phyloP scores from a whole-genome alignment of 2,329 filamentous ascomycete species.

The Cordyceps tenuipes region DNA sequence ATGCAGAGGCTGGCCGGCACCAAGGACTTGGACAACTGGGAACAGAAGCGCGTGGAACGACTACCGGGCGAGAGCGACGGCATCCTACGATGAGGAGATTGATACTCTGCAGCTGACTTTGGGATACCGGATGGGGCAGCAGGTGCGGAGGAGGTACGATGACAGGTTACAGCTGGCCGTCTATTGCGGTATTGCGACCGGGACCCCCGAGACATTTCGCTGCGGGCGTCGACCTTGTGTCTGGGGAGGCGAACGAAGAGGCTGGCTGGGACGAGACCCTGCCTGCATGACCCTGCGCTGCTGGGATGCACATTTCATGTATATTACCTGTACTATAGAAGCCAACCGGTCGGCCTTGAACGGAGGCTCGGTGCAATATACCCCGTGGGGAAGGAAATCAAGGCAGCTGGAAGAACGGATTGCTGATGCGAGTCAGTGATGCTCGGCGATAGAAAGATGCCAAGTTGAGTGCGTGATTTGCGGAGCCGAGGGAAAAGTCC shows the following conservation, averaged over 20 bases:
- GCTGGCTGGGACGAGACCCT: not conserved
- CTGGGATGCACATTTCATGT: not conserved
- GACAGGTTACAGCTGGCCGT: not conserved
- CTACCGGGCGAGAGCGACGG: slow-evolving; percentile 87
- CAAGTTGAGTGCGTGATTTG: not conserved
- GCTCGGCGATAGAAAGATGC: not conserved
- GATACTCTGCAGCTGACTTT: not conserved
- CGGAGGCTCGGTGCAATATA: not conserved
- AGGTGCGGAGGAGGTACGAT: not conserved
- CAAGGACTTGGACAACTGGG: slow-evolving; percentile 92
- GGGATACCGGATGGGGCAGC: not conserved
- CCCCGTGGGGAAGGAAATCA: not conserved
- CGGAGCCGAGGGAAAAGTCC: not conserved
- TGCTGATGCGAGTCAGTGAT: not conserved
- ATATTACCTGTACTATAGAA: not conserved
- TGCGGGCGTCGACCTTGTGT: not conserved
- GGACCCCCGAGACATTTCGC: not conserved
- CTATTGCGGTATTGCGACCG: too few species aligned
- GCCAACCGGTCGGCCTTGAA: not conserved
- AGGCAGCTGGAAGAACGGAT: not conserved
- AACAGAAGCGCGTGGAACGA: slow-evolving; percentile 88
- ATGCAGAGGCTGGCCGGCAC: slow-evolving; percentile 42
- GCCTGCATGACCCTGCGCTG: not conserved
- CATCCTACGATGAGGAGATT: slow-evolving; percentile 42
- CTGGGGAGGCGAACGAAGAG: not conserved